Percentiles rank a stretch among this genome's conserved stretches.
Conservation (phyloP, 768 basidiomycete genomes). For the Tremella yokohamensis region DNA sequence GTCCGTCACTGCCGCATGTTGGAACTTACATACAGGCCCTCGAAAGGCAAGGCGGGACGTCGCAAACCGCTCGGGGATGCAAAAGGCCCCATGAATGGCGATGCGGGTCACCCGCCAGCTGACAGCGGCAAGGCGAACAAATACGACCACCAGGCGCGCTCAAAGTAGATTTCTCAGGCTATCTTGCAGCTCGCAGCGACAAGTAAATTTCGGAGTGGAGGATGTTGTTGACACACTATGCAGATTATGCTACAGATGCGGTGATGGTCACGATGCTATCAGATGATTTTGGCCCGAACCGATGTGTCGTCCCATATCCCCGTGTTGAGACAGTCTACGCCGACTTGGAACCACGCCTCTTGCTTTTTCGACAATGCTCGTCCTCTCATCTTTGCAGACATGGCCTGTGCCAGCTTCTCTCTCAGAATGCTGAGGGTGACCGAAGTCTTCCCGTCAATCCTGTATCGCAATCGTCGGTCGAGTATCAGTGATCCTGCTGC, state of each 20-base stretch:
- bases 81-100: too few species aligned
- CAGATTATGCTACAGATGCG: too few species aligned
- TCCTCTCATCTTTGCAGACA: conserved; percentile 63
- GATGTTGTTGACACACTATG: too few species aligned
- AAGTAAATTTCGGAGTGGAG: too few species aligned
- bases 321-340: conserved; percentile 53
- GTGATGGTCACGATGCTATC: too few species aligned
- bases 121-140: conserved; percentile 2
- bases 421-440: conserved; percentile 79
- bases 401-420: conserved; percentile 58
- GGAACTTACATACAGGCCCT: background rate
- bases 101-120: too few species aligned
- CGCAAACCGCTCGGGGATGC: too few species aligned
- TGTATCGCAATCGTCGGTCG: conserved; percentile 80
- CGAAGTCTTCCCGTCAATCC: conserved; percentile 65
- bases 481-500: conserved; percentile 67
- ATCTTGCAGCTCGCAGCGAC: too few species aligned
- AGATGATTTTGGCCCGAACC: too few species aligned
- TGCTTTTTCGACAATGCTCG: conserved; percentile 62
- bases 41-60: background rate
- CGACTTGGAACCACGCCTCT: conserved; percentile 68
- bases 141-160: conserved; percentile 3
- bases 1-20: background rate
- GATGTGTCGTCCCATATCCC: too few species aligned
- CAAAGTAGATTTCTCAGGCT: background rate